Evolutionary conservation across 768 basidiomycete genomes (phyloP), one percentile per base, ranked within the genome.

Genomic region (Hygrophoropsis aurantiaca): DNA sequence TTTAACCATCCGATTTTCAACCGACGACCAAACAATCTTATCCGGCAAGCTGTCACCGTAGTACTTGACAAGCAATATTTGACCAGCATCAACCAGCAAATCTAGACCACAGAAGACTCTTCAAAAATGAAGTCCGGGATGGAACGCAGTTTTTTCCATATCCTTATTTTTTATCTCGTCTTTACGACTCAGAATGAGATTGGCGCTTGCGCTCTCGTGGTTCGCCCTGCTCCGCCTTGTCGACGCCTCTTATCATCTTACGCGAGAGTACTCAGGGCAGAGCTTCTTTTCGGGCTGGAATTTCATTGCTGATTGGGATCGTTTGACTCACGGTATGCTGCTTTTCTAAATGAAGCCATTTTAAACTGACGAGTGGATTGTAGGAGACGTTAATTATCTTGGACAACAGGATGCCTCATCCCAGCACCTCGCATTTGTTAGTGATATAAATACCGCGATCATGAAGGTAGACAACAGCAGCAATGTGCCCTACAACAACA

Each of bases 401-500:
- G 27, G 13, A 6, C 27, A 30, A 13, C 27, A 30, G 27, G 27
- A 30, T 30, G 27, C 27, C 27, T 30, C 27, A 13, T 30, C 27
- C 27, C 27, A 30, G 13, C 27, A 30, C 7, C 27, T 30, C 7
- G 27, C 27, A 30, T 38, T 8, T n/a, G 36, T 38, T 21, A 38
- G 36, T 38, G 36, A 9, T n/a, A 30, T 13, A 30, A 38, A 38
- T 16, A 52, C 53, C 19, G 59, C 51, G 4, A 54, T 60, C 41
- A 47, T 60, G 38, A 56, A 51, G 40, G 57, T 60, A 15, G 59
- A 60, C 42, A 58, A 60, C 30, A 52, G 52, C 11, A 58, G 49
- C 2, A 42, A 50, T 21, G 51, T 38, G 7, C 7, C n/a, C 36
- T 38, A 38, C 16, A 16, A 7, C 7, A 38, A 16, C 20, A 21